These are phyloP conservation scores for Panicum virgatum DNA, from an alignment of 202 grass and related monocot genomes.

Conservation along the genomic window DNA sequence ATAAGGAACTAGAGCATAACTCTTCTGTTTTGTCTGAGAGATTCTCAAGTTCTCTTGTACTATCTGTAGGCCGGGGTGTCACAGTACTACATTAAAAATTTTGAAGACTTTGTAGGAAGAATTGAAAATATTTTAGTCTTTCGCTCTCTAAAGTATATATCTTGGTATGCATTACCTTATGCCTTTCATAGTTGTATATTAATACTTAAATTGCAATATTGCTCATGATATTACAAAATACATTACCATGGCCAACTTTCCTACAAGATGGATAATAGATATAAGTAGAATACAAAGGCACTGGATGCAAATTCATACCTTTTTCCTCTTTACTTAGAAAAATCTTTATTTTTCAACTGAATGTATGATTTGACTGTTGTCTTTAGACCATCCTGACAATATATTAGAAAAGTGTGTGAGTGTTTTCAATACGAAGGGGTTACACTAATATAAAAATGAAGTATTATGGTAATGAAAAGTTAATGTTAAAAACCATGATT, in stretches of 20 bases:
- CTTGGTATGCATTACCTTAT: background rate
- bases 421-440: background rate
- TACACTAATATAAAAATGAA: background rate
- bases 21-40: no score
- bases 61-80: no score
- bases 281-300: background rate
- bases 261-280: background rate
- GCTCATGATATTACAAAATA: background rate
- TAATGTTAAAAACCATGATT: conserved; percentile 46
- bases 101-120: background rate
- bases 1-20: no score
- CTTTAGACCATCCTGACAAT: conserved; percentile 55
- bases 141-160: background rate
- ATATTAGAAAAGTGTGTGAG: background rate
- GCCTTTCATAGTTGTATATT: background rate
- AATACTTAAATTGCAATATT: background rate
- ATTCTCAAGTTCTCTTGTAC: no score
- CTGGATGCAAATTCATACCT: background rate
- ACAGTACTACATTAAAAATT: no score
- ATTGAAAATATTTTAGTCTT: background rate
- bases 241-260: background rate
- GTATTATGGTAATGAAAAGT: background rate
- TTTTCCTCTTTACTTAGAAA: background rate
- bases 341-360: conserved; percentile 31
- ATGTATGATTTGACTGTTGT: conserved; percentile 47